These are phyloP conservation scores for slime mould (Dictyostelium discoideum) DNA, from an alignment of 78 protist genomes.

Conservation along the genomic window DNA sequence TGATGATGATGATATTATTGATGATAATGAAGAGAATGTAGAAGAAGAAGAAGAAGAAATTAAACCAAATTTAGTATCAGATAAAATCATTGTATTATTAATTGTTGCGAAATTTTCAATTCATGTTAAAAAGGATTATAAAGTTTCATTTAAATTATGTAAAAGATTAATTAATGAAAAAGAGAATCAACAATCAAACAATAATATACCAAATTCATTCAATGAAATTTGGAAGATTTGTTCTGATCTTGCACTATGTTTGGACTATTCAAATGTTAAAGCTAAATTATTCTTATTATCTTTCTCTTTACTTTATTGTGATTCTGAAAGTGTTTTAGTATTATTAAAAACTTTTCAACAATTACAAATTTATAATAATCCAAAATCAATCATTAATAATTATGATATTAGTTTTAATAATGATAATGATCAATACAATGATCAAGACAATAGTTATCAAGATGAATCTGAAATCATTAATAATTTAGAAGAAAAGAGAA, in stretches of 20 bases:
- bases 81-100: slow-evolving; percentile 5
- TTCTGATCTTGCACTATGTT: background rate
- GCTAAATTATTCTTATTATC: slow-evolving; percentile 12
- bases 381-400: background rate
- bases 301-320: slow-evolving; percentile 16
- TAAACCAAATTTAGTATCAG: background rate
- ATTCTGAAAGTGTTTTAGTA: background rate
- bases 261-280: background rate
- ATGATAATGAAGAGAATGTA: background rate
- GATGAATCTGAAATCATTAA: background rate
- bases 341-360: slow-evolving; percentile 32
- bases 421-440: background rate
- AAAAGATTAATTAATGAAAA: slow-evolving; percentile 4
- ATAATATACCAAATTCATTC: slow-evolving; percentile 23
- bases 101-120: slow-evolving; percentile 20
- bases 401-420: background rate
- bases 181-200: background rate
- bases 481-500: background rate
- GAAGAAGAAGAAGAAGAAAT: background rate
- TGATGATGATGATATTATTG: background rate
- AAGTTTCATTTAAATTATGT: slow-evolving; percentile 13
- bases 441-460: background rate
- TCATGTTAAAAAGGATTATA: background rate
- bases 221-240: slow-evolving; percentile 42
- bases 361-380: background rate